These are phyloP conservation scores for Metarhizium sp. DNA, from an alignment of 2,329 filamentous ascomycete species.

Conservation along the genomic window DNA sequence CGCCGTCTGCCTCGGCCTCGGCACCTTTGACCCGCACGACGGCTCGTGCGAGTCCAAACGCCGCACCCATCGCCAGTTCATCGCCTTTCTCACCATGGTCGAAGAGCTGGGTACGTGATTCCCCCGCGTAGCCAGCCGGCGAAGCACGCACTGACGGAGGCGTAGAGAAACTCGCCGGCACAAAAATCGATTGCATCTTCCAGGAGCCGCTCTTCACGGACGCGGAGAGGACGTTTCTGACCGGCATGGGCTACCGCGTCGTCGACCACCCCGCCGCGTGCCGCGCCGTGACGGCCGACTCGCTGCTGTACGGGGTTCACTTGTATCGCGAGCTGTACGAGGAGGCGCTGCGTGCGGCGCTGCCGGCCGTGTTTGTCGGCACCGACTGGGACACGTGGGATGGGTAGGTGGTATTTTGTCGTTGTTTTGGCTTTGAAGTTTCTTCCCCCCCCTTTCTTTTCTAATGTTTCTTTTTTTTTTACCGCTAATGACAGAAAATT, in stretches of 20 bases:
- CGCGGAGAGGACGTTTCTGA: constrained; percentile 41
- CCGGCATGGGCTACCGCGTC: constrained; percentile 42
- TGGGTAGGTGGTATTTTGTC: constrained; percentile 24
- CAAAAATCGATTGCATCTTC: constrained; percentile 35
- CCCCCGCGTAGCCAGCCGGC: too few relatives aligned
- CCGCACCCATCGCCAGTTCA: constrained; percentile 41
- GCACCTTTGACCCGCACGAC: constrained; percentile 42
- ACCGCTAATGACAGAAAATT: background rate
- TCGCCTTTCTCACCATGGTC: constrained; percentile 41
- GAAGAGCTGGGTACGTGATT: constrained; percentile 26
- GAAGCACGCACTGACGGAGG: too few relatives aligned
- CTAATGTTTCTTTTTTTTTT: background rate
- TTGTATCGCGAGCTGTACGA: constrained; percentile 46
- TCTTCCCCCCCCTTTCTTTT: too few relatives aligned
- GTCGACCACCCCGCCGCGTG: constrained; percentile 45
- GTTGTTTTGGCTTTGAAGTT: background rate
- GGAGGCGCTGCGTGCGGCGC: constrained; percentile 31
- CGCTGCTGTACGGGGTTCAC: constrained; percentile 55
- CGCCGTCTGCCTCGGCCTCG: constrained; percentile 46
- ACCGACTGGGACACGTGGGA: constrained; percentile 44
- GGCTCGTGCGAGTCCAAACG: constrained; percentile 35
- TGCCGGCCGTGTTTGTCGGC: constrained; percentile 49
- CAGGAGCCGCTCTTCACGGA: constrained; percentile 45
- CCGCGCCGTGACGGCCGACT: constrained; percentile 32
- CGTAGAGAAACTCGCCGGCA: constrained; percentile 11